These are phyloP conservation scores for Lentinus tigrinus DNA, from an alignment of 768 basidiomycete genomes.

Conservation along the genomic window DNA sequence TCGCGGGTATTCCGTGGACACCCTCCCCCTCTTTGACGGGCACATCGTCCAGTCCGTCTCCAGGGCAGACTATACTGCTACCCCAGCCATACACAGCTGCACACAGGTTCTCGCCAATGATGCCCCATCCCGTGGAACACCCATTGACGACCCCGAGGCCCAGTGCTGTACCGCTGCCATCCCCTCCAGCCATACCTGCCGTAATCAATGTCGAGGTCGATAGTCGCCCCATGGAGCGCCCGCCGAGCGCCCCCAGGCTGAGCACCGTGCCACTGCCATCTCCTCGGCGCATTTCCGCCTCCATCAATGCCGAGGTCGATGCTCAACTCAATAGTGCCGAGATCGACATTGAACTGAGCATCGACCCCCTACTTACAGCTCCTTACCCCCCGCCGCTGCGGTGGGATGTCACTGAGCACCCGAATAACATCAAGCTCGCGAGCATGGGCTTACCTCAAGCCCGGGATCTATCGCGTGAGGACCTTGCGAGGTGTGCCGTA, in stretches of 20 bases:
- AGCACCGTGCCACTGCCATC: no score
- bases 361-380: conserved; percentile 11
- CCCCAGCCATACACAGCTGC: background rate
- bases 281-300: no score
- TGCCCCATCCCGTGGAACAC: background rate
- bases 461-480: background rate
- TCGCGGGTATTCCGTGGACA: conserved; percentile 2
- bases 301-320: no score
- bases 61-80: conserved; percentile 5
- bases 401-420: conserved; percentile 8
- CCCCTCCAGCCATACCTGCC: background rate
- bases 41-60: conserved; percentile 3
- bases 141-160: background rate
- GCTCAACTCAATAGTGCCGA: no score
- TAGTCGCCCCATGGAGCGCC: no score
- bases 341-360: background rate
- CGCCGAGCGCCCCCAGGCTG: no score
- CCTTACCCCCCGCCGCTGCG: conserved; percentile 9
- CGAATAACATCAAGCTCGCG: background rate
- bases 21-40: conserved; percentile 14
- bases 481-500: background rate
- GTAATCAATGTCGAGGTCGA: background rate
- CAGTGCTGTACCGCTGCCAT: background rate
- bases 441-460: background rate
- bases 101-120: background rate